These are phyloP conservation scores for Scopulariopsis brevicaulis DNA, from an alignment of 2,329 filamentous ascomycete species.

Conservation along the genomic window DNA sequence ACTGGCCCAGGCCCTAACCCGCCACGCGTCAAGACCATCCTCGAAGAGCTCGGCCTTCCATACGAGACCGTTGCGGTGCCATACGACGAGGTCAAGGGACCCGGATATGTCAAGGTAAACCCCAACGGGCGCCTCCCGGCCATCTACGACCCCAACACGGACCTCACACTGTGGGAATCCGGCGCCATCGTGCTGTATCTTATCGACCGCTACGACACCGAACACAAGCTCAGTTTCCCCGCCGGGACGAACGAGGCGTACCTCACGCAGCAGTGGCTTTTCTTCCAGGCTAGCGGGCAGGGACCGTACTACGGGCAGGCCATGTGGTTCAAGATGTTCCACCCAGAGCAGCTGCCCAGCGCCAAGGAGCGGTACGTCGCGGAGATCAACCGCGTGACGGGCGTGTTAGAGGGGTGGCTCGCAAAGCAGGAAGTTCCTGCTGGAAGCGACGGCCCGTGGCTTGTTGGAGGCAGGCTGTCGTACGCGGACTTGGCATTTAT, in stretches of 20 bases:
- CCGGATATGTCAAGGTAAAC: conserved; percentile 16
- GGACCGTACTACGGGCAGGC: conserved; percentile 14
- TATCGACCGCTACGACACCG: conserved; percentile 8
- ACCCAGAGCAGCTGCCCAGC: conserved; percentile 13
- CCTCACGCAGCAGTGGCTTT: neutral
- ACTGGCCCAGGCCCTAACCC: neutral
- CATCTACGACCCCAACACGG: conserved; percentile 21
- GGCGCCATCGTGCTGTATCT: conserved; percentile 19
- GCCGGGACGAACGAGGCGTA: neutral
- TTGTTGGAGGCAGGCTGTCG: conserved; percentile 12
- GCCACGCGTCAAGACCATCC: conserved; percentile 5
- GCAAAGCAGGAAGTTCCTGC: conserved; percentile 8
- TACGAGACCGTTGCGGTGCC: conserved; percentile 15
- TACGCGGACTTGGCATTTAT: conserved; percentile 16
- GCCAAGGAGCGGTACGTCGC: conserved; percentile 17
- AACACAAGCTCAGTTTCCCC: neutral
- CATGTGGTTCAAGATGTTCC: conserved; percentile 13
- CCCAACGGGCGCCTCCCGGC: conserved; percentile 22
- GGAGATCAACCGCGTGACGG: conserved; percentile 15
- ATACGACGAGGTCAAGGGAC: conserved; percentile 13
- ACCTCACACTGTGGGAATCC: conserved; percentile 17
- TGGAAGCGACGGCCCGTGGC: conserved; percentile 7
- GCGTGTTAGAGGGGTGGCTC: conserved; percentile 14
- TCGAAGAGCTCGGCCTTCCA: conserved; percentile 23
- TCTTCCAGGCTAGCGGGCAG: neutral